Evolutionary conservation across 768 basidiomycete species (phyloP).

Genomic region (Tylopilus plumbeoviolaceoides): DNA sequence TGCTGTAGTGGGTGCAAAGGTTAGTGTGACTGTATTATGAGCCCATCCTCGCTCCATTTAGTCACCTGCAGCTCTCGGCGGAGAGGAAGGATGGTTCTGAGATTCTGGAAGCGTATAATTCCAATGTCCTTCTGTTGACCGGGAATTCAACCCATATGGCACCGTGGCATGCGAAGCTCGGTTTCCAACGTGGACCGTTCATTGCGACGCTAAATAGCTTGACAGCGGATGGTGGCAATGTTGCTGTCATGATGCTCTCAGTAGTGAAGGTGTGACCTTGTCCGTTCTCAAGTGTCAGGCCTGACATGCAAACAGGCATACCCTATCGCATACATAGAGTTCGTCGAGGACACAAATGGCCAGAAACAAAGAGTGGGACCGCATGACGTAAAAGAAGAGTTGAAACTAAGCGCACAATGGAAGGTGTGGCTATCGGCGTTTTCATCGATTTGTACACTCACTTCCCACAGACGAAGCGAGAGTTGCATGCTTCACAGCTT

Average conservation of each 20-base stretch:
- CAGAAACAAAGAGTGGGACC: constrained; percentile 54
- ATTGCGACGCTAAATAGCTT: constrained; percentile 77
- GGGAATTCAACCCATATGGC: constrained; percentile 88
- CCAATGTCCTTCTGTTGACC: constrained; percentile 58
- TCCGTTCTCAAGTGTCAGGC: neutral
- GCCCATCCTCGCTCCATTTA: neutral
- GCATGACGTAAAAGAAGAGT: constrained; percentile 68
- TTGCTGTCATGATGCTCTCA: constrained; percentile 70
- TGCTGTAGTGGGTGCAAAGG: constrained; percentile 73
- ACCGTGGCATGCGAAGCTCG: constrained; percentile 85
- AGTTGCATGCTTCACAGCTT: constrained; percentile 55
- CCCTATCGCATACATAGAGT: constrained; percentile 80
- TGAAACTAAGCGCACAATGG: constrained; percentile 58
- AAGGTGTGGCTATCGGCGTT: constrained; percentile 42
- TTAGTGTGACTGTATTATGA: constrained; percentile 33
- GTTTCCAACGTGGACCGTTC: constrained; percentile 63
- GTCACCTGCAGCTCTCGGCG: constrained; percentile 50
- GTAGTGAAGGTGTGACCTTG: constrained; percentile 52
- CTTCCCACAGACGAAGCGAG: constrained; percentile 48
- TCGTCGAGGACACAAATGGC: constrained; percentile 46
- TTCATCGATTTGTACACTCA: constrained; percentile 1
- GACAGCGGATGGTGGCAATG: constrained; percentile 73
- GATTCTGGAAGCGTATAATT: constrained; percentile 74
- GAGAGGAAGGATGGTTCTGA: constrained; percentile 77
- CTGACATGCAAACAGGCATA: constrained; percentile 43